Evolutionary conservation across 2,329 filamentous ascomycete species (phyloP), one percentile per base, ranked within the genome.

Genomic region (Fusarium hostae): DNA sequence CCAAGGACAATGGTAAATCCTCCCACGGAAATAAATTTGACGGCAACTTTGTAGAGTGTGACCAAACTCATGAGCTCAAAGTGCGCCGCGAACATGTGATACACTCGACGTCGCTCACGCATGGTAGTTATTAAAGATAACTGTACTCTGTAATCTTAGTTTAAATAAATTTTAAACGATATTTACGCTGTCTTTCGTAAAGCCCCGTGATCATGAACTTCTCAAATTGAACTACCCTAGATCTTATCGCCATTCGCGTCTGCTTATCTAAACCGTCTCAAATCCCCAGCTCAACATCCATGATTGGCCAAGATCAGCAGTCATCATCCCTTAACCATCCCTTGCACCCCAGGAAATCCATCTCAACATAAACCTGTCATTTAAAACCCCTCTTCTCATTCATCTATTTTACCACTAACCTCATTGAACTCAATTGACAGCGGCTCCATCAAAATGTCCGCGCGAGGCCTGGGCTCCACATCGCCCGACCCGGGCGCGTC

Each of bases 401-500:
- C n/a, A n/a, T n/a, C n/a, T n/a, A n/a, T n/a, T n/a, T n/a, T n/a
- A n/a, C n/a, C n/a, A n/a, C n/a, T n/a, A n/a, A n/a, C n/a, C n/a
- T n/a, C n/a, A n/a, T n/a, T n/a, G n/a, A n/a, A n/a, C n/a, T 12
- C 12, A 16, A 50, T 45, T 52, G 3, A 18, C 2, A 12, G 7
- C 0, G 12, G 16, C 8, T 18, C 15, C 3, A 13, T 7, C 43
- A 32, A 18, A 39, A 66, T 68, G 65, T 41, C 63, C 22, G 3
- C n/a, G 15, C 9, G 37, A 66, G 40, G 45, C 16, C 12, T 32
- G 28, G 63, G 57, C 24, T 68, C 63, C 62, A 66, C 61, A 16
- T 66, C 56, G 1, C 65, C 65, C 9, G 65, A 68, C 15, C 50
- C 30, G 9, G 44, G 39, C 63, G 65, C 65, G 65, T 63, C 65